Percentiles rank a stretch among this genome's conserved stretches.
These are phyloP conservation scores for Pichia eremophila DNA, from an alignment of 805 yeast genomes.

Conservation along the genomic window DNA sequence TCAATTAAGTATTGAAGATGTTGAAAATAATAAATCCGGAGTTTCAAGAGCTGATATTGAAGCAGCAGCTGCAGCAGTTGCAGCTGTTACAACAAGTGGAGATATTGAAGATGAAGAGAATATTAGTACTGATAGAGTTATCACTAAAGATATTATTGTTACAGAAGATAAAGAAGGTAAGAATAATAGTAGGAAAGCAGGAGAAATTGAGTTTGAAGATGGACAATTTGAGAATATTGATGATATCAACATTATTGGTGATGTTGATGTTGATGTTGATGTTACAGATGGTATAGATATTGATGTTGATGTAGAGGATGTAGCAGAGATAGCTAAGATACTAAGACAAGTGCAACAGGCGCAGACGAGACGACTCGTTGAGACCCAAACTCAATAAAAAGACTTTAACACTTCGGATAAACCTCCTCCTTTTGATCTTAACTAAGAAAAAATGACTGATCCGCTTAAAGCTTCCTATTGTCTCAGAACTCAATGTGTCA, in stretches of 20 bases:
- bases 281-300: too few relatives aligned
- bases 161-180: too few relatives aligned
- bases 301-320: conserved; percentile 8
- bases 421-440: too few relatives aligned
- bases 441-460: too few relatives aligned
- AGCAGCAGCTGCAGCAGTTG: conserved; percentile 9
- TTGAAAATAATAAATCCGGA: not conserved
- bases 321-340: conserved; percentile 12
- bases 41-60: conserved; percentile 7
- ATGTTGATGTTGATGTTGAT: not conserved
- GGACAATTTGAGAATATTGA: not conserved
- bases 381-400: not conserved
- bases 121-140: too few relatives aligned
- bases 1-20: not conserved
- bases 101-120: not conserved
- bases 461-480: not conserved
- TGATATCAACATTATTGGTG: not conserved
- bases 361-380: not conserved
- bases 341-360: conserved; percentile 11
- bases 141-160: too few relatives aligned
- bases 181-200: too few relatives aligned
- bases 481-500: too few relatives aligned
- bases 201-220: not conserved
- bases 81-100: not conserved
- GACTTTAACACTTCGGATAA: too few relatives aligned